Conservation (phyloP, 257 asterid species). For the Plantago elongata region DNA sequence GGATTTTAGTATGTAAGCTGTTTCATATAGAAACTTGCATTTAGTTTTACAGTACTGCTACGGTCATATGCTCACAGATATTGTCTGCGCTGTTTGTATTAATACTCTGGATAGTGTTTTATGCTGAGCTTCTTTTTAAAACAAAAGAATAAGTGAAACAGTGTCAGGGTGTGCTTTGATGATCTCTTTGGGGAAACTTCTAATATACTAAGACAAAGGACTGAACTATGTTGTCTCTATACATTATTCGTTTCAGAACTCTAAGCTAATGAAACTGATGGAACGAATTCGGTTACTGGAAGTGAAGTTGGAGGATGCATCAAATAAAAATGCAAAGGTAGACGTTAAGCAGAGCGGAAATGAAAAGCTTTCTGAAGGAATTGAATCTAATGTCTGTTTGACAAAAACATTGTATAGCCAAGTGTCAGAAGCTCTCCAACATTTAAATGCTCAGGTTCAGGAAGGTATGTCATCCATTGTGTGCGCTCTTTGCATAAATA, state of each 20-base stretch:
- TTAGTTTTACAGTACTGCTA: slow-evolving; percentile 8
- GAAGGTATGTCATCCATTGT: slow-evolving; percentile 37
- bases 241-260: slow-evolving; percentile 43
- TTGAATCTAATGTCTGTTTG: slow-evolving; percentile 76
- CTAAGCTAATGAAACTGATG: slow-evolving; percentile 72
- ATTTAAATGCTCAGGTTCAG: slow-evolving; percentile 65
- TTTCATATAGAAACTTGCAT: not conserved
- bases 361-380: slow-evolving; percentile 83
- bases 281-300: slow-evolving; percentile 62
- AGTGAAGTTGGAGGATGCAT: slow-evolving; percentile 77
- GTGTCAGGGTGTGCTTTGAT: no score
- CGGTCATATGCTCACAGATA: no score
- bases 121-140: slow-evolving; percentile 1
- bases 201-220: slow-evolving; percentile 12
- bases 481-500: slow-evolving; percentile 14
- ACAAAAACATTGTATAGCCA: slow-evolving; percentile 74
- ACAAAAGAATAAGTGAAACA: no score
- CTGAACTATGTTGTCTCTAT: slow-evolving; percentile 19
- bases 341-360: slow-evolving; percentile 87
- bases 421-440: slow-evolving; percentile 67
- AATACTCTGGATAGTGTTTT: slow-evolving; percentile 1
- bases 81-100: no score
- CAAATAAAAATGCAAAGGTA: slow-evolving; percentile 77
- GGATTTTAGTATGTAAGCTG: no score
- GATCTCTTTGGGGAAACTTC: slow-evolving; percentile 1